Evolutionary conservation across 2,329 filamentous ascomycete genomes (phyloP), one percentile per base, ranked within the genome.

Genomic region (Aspergillus puulaauensis): DNA sequence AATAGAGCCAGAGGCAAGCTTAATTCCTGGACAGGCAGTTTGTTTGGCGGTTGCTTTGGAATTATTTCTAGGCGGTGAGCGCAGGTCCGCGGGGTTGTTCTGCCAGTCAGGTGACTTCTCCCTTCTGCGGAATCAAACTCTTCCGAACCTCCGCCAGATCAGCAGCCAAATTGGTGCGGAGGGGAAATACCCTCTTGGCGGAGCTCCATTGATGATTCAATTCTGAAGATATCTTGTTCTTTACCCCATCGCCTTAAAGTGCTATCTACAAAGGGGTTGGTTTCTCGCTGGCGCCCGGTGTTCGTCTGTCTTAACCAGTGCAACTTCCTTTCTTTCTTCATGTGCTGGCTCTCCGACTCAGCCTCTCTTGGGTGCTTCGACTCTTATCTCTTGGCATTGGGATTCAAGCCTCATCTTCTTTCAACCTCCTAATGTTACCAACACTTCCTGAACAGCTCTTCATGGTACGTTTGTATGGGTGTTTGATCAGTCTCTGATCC

Each of bases 21-120:
- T 61, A 58, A 63, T 68, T 68, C 67, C 65, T 61, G 65, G 66
- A 65, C 62, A 58, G 68, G 67, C 65, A 69, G 66, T 71, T 71
- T 71, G 68, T 70, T 70, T 71, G 64, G 67, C 61, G 41, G 52
- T 54, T 54, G 67, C 66, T 66, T 64, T 64, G 64, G 59, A 64
- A 61, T 60, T 61, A 53, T 52, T 52, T 52, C 48, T 52, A 57
- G 68, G 68, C 68, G 68, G 68, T 70, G 67, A 69, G 58, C 21
- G 37, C 43, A 49, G 51, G 60, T 51, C 58, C 61, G 61, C 59
- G 63, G 63, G 60, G 66, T 65, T 57, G 37, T 63, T 67, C 57
- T 63, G 67, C 66, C 66, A 24, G 52, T 69, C 68, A 68, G 44
- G 63, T 66, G 64, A 67, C 6, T 4, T n/a, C 9, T 31, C 8